Evolutionary conservation across 495 filamentous ascomycete species (phyloP), one percentile per base, ranked within the genome.

Genomic region (Neurospora cerealis): DNA sequence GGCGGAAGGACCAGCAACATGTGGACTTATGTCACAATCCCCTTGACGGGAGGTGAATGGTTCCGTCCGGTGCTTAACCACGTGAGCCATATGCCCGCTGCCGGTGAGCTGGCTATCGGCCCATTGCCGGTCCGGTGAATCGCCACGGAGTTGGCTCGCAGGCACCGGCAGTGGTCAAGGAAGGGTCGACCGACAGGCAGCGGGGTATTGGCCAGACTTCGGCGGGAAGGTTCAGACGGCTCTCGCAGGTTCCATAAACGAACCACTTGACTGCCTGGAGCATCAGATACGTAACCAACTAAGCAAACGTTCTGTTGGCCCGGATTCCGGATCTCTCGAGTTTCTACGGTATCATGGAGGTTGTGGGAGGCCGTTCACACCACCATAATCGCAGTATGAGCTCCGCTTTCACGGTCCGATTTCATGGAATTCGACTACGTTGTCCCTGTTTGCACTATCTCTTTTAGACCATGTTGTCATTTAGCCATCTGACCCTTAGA

Each of bases 51-150:
- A 4, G 13, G n/a, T 54, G 46, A 54, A 54, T 54, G 46, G 46
- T 1, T 24, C 9, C 10, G 0, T 0, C 46, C 21, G 0, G 8
- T 21, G 9, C 0, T 9, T 2, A 11, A 48, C 7, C 44, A 48
- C 44, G n/a, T 48, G 4, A 21, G 7, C 9, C 9, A 46, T 46
- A 4, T 21, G 8, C 2, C 42, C 42, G 8, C 19, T n/a, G 19
- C 42, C 19, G 19, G 19, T n/a, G 42, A 46, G 42, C 8, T 46
- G 8, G 42, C 42, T 46, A 46, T 10, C 42, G 42, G 19, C 0
- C 42, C 42, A 3, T 0, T 46, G 42, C 42, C 42, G 42, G 42
- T 46, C 19, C 19, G 3, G 42, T 46, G 42, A 46, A 10, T n/a
- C 44, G n/a, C 2, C 9, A 48, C 46, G 0, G 21, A 0, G 4